These are phyloP conservation scores for Caryopteris hybrid DNA, from an alignment of 305 asterid genomes.

Conservation along the genomic window DNA sequence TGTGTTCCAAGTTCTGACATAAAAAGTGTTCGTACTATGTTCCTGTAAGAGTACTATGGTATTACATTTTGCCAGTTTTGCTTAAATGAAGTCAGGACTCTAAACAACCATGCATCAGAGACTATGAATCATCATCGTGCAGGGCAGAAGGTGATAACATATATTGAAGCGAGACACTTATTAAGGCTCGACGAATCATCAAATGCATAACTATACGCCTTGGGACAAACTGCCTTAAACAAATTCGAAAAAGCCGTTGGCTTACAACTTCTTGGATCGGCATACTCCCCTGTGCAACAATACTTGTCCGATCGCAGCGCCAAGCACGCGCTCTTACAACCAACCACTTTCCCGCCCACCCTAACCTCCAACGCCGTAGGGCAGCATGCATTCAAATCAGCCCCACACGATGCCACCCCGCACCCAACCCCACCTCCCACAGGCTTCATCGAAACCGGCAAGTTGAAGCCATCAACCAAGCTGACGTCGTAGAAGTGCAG, in stretches of 20 bases:
- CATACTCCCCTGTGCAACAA: conserved; percentile 78
- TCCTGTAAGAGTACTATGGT: no score
- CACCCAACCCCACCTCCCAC: conserved; percentile 84
- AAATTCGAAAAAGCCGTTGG: conserved; percentile 68
- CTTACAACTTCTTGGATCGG: conserved; percentile 60
- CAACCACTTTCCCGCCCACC: conserved; percentile 63
- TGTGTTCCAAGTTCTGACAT: no score
- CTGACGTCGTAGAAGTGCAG: conserved; percentile 87
- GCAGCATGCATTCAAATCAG: conserved; percentile 69
- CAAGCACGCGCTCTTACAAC: conserved; percentile 88
- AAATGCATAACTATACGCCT: conserved; percentile 78
- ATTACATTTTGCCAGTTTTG: no score
- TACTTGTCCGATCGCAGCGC: conserved; percentile 82
- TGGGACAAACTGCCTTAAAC: conserved; percentile 86
- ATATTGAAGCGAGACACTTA: conserved; percentile 71
- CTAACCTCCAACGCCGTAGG: conserved; percentile 78
- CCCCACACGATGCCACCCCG: conserved; percentile 80
- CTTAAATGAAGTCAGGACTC: no score
- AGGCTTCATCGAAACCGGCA: conserved; percentile 82
- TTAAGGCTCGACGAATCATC: conserved; percentile 84
- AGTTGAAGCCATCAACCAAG: conserved; percentile 83
- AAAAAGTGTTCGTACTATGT: no score
- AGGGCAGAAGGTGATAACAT: conserved; percentile 87
- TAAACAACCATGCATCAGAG: no score
- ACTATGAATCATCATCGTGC: conserved; percentile 31